Percentiles rank a stretch among this genome's conserved stretches.
Conservation (phyloP, 192 early-diverging fungal genomes). For the Coemansia sp. region DNA sequence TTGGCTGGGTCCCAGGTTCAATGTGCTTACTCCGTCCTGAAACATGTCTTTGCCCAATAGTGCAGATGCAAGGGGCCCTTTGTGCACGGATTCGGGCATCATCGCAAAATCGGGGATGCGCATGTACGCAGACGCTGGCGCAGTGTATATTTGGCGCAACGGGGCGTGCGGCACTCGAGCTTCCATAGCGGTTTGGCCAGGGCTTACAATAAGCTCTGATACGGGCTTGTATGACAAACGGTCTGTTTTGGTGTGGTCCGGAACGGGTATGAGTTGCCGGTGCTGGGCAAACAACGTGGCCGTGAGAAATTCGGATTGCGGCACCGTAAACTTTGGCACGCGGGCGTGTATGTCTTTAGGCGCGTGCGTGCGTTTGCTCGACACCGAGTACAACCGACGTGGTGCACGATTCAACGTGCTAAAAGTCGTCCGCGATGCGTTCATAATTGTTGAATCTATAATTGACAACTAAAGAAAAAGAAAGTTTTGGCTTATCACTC, state of each 20-base stretch:
- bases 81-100: conserved; percentile 51
- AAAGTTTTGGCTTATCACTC: not conserved
- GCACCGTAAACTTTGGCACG: conserved; percentile 49
- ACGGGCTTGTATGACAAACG: conserved; percentile 40
- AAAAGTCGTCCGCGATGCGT: no score
- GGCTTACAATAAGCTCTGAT: conserved; percentile 28
- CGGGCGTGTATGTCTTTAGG: not conserved
- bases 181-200: conserved; percentile 23
- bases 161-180: conserved; percentile 27
- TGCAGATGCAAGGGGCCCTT: conserved; percentile 45
- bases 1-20: conserved; percentile 22
- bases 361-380: conserved; percentile 29
- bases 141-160: conserved; percentile 47
- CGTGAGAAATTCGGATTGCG: conserved; percentile 39
- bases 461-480: no score
- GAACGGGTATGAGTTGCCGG: conserved; percentile 20
- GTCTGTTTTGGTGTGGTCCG: not conserved
- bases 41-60: conserved; percentile 44
- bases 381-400: conserved; percentile 38
- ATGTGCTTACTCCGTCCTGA: conserved; percentile 17
- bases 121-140: conserved; percentile 49
- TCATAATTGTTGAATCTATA: no score
- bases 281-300: conserved; percentile 43
- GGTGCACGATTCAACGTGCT: not conserved
- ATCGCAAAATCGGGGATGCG: conserved; percentile 26